Evolutionary conservation across 1,284 basidiomycete genomes (phyloP).

Genomic region (Puccinia coronata): DNA sequence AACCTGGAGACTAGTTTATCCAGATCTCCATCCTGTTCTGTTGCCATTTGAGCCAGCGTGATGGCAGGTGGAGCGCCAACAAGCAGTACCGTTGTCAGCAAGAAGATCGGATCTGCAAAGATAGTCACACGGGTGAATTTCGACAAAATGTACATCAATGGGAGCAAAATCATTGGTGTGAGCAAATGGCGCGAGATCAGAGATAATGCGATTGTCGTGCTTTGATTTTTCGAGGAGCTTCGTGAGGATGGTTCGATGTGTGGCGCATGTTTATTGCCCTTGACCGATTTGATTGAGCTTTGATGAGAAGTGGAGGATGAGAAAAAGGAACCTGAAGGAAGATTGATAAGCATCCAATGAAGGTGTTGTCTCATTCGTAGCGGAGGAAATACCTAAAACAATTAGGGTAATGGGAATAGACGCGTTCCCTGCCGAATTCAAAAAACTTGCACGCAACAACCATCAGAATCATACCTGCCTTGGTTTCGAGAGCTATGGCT

Average conservation of each 20-base stretch:
- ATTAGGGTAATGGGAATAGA: conserved; percentile 62
- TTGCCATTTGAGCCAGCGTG: conserved; percentile 55
- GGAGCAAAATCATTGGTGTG: conserved; percentile 23
- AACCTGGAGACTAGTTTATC: conserved; percentile 30
- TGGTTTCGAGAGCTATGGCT: background rate
- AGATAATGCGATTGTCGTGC: conserved; percentile 13
- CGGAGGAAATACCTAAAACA: conserved; percentile 57
- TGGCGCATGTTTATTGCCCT: background rate
- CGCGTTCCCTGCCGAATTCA: conserved; percentile 60
- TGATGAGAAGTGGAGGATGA: conserved; percentile 3
- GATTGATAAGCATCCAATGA: background rate
- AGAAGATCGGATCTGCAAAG: conserved; percentile 21
- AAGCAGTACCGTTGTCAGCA: conserved; percentile 2
- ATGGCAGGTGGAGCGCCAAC: conserved; percentile 53
- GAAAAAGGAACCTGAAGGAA: background rate
- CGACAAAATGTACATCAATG: background rate
- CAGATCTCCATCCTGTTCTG: conserved; percentile 13
- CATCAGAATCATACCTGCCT: background rate
- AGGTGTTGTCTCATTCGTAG: background rate
- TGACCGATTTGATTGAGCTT: background rate
- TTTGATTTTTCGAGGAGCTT: conserved; percentile 52
- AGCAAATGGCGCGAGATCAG: conserved; percentile 47
- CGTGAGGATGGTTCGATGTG: background rate
- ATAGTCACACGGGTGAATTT: background rate
- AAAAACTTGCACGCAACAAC: conserved; percentile 54